Conservation (phyloP, 371 early-diverging fungal species). For the Mortierella sp. region DNA sequence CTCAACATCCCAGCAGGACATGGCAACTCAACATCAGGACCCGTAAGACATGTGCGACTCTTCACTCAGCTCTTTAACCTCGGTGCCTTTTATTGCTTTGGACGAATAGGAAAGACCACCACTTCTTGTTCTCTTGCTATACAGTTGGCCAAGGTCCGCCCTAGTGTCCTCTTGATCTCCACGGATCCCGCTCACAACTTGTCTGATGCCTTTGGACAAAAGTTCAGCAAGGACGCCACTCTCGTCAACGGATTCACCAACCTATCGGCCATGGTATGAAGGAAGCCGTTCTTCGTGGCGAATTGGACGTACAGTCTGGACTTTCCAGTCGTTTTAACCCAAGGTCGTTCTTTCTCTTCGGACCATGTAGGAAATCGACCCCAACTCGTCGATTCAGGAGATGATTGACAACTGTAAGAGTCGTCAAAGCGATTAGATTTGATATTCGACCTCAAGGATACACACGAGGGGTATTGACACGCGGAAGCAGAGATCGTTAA, state of each 20-base stretch:
- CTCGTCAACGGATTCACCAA: constrained; percentile 95
- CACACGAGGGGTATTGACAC: neutral
- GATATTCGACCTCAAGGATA: neutral
- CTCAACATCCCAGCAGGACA: neutral
- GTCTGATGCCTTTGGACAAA: constrained; percentile 98
- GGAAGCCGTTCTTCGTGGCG: neutral
- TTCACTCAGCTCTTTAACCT: neutral
- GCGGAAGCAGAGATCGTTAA: neutral
- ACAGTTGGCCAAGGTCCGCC: constrained; percentile 92
- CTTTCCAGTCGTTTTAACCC: too few species aligned
- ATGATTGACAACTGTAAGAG: constrained; percentile 91
- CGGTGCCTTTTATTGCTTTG: constrained; percentile 10
- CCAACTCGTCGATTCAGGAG: constrained; percentile 95
- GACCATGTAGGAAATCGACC: constrained; percentile 93
- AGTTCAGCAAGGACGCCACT: constrained; percentile 97
- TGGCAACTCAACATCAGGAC: neutral
- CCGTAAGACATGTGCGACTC: neutral
- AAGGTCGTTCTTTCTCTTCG: neutral
- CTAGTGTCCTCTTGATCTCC: constrained; percentile 96
- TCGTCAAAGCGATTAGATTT: neutral
- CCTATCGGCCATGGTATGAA: constrained; percentile 92
- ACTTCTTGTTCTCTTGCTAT: constrained; percentile 90
- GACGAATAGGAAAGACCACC: constrained; percentile 72
- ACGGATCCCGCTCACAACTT: constrained; percentile 99
- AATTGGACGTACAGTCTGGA: neutral